These are phyloP conservation scores for Phycomyces nitens DNA, from an alignment of 192 early-diverging fungal species.

Conservation along the genomic window DNA sequence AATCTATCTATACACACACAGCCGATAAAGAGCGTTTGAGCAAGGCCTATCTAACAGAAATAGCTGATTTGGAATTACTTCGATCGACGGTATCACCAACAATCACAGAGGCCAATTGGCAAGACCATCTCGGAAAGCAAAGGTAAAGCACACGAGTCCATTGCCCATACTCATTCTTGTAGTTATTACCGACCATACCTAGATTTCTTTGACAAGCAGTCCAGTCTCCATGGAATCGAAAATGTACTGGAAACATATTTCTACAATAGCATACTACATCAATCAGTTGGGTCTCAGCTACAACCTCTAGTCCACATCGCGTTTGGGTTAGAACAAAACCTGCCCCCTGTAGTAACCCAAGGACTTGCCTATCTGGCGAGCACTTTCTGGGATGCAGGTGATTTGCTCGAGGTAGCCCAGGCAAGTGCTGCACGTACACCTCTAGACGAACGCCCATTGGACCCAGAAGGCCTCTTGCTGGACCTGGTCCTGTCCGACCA, in stretches of 20 bases:
- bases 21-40: constrained; percentile 7
- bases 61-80: background rate
- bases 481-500: constrained; percentile 15
- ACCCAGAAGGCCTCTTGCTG: background rate
- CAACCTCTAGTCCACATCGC: constrained; percentile 23
- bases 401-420: background rate
- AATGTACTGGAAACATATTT: constrained; percentile 10
- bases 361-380: constrained; percentile 15
- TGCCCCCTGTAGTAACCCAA: constrained; percentile 6
- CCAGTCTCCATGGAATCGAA: constrained; percentile 4
- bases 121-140: constrained; percentile 14
- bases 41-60: background rate
- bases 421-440: background rate
- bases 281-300: constrained; percentile 19
- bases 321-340: constrained; percentile 17
- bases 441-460: background rate
- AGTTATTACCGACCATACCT: constrained; percentile 20
- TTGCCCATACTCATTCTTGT: background rate
- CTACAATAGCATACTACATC: background rate
- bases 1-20: no score
- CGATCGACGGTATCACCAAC: background rate
- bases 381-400: constrained; percentile 6
- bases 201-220: constrained; percentile 21
- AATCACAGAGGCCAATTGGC: constrained; percentile 18
- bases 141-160: constrained; percentile 19